Evolutionary conservation across 2,329 filamentous ascomycete genomes (phyloP).

Genomic region (Alternaria novae-zelandiae): DNA sequence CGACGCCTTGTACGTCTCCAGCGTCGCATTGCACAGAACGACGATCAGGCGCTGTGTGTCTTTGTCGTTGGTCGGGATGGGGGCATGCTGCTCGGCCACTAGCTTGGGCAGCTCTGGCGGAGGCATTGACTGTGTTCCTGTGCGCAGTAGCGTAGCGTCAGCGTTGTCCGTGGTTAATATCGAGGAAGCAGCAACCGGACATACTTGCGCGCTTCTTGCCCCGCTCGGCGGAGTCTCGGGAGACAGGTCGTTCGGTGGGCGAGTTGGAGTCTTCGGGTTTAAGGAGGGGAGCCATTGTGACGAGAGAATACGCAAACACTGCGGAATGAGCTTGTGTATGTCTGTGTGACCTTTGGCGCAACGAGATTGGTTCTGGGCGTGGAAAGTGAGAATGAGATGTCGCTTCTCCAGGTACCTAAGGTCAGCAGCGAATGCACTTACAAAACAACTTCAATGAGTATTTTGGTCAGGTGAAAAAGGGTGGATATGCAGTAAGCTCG

Average conservation of each 20-base stretch:
- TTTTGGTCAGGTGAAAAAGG: neutral
- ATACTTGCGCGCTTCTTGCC: constrained; percentile 48
- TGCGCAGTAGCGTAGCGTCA: constrained; percentile 25
- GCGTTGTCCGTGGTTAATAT: constrained; percentile 24
- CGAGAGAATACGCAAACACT: neutral
- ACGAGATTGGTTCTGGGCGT: neutral
- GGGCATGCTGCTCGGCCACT: constrained; percentile 87
- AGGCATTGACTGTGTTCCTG: constrained; percentile 85
- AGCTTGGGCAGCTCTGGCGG: constrained; percentile 89
- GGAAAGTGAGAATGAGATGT: neutral
- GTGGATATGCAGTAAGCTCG: neutral
- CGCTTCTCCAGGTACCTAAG: neutral
- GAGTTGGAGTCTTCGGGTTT: constrained; percentile 23
- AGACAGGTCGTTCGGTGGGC: constrained; percentile 24
- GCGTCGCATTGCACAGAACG: constrained; percentile 93
- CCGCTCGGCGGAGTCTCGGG: constrained; percentile 44
- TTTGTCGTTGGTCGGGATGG: constrained; percentile 86
- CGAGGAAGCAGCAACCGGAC: constrained; percentile 20
- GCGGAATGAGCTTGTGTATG: neutral
- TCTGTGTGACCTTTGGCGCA: neutral
- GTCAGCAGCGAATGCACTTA: constrained; percentile 8
- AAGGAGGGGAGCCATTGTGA: constrained; percentile 30
- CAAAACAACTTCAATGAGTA: neutral
- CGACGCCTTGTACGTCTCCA: constrained; percentile 95
- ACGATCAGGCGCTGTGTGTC: constrained; percentile 91